Conservation (phyloP, 192 early-diverging fungal species). For the Umbelopsis ramanniana region DNA sequence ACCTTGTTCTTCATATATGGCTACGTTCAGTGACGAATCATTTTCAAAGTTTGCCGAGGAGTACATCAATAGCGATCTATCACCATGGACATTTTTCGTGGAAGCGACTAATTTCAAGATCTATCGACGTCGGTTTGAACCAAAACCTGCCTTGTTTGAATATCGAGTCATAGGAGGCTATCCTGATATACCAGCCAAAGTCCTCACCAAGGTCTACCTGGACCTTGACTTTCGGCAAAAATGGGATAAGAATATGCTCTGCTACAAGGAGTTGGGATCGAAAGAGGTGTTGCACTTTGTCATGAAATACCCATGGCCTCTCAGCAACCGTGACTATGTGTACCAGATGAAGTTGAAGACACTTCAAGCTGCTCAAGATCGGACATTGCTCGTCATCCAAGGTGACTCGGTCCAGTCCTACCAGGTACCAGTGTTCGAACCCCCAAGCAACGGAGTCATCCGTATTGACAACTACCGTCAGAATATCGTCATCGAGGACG, state of each 20-base stretch:
- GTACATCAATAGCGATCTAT: slow-evolving; percentile 26
- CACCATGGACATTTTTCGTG: slow-evolving; percentile 46
- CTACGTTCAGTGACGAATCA: slow-evolving; percentile 15
- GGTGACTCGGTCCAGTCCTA: slow-evolving; percentile 29
- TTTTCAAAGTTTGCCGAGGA: slow-evolving; percentile 24
- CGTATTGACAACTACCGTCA: slow-evolving; percentile 56
- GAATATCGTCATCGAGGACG: slow-evolving; percentile 49
- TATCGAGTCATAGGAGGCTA: slow-evolving; percentile 54
- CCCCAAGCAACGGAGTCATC: slow-evolving; percentile 43
- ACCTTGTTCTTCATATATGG: background rate
- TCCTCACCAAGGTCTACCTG: slow-evolving; percentile 55
- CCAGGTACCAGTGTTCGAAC: background rate
- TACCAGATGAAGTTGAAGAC: slow-evolving; percentile 40
- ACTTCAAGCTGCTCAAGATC: background rate
- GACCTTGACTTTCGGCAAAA: slow-evolving; percentile 55
- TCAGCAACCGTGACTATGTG: slow-evolving; percentile 53
- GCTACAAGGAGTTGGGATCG: slow-evolving; percentile 39
- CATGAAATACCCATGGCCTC: slow-evolving; percentile 51
- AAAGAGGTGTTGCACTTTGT: slow-evolving; percentile 18
- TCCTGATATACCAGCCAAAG: slow-evolving; percentile 43
- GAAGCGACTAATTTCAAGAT: slow-evolving; percentile 46
- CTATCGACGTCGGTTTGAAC: slow-evolving; percentile 38
- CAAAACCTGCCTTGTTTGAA: slow-evolving; percentile 44
- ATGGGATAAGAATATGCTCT: slow-evolving; percentile 62
- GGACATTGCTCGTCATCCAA: slow-evolving; percentile 30